Evolutionary conservation across 176 grass and related monocot genomes (phyloP).

Genomic region (Cenchrus purpureus): DNA sequence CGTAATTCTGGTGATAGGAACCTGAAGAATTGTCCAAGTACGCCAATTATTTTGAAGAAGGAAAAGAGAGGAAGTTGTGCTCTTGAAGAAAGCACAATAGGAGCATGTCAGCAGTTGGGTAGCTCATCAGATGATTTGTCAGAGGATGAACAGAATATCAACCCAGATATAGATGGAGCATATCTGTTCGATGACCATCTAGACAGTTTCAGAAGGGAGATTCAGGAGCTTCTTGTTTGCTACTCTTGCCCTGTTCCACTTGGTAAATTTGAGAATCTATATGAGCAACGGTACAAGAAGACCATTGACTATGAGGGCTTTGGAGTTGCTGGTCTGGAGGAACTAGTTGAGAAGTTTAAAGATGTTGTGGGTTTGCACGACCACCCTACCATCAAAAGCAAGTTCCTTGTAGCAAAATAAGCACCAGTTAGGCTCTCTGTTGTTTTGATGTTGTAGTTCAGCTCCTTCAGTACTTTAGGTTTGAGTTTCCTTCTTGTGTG

Average conservation of each 20-base stretch:
- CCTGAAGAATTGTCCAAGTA: slow-evolving; percentile 62
- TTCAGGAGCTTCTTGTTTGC: slow-evolving; percentile 91
- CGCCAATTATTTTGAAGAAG: slow-evolving; percentile 65
- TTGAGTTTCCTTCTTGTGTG: slow-evolving; percentile 13
- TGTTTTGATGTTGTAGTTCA: slow-evolving; percentile 28
- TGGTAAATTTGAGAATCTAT: slow-evolving; percentile 55
- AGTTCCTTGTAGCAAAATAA: slow-evolving; percentile 64
- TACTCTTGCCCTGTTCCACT: slow-evolving; percentile 74
- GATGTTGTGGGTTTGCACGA: slow-evolving; percentile 67
- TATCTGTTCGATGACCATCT: slow-evolving; percentile 60
- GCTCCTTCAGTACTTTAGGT: slow-evolving; percentile 25
- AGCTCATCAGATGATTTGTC: slow-evolving; percentile 80
- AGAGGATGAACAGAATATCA: slow-evolving; percentile 69
- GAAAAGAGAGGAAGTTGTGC: slow-evolving; percentile 58
- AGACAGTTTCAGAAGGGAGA: slow-evolving; percentile 66
- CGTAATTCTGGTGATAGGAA: slow-evolving; percentile 65
- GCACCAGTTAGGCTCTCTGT: slow-evolving; percentile 23
- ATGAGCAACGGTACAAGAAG: slow-evolving; percentile 92
- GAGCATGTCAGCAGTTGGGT: slow-evolving; percentile 52
- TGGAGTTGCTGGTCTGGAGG: slow-evolving; percentile 66
- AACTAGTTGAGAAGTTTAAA: slow-evolving; percentile 74
- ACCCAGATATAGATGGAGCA: slow-evolving; percentile 39
- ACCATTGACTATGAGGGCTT: slow-evolving; percentile 64
- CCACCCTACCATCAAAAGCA: slow-evolving; percentile 56
- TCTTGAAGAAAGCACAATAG: slow-evolving; percentile 37